These are phyloP conservation scores for Papiliotrema terrestris DNA, from an alignment of 1,284 basidiomycete species.

Conservation along the genomic window DNA sequence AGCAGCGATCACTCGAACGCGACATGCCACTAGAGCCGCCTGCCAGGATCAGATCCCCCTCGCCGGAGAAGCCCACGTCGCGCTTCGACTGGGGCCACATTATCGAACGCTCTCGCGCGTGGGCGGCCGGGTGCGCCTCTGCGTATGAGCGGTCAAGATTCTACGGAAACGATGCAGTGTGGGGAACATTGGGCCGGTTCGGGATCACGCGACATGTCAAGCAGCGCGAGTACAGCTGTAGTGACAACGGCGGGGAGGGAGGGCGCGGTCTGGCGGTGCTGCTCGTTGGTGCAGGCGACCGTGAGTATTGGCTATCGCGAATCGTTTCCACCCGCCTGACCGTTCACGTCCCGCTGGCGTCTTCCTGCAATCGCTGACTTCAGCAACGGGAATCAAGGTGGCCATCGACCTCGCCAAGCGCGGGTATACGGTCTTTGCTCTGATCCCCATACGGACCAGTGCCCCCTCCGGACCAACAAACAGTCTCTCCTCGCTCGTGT, in stretches of 20 bases:
- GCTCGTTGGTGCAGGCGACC: slow-evolving; percentile 35
- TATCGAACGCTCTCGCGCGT: too few relatives aligned
- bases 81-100: too few relatives aligned
- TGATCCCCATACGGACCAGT: slow-evolving; percentile 31
- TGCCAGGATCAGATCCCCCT: too few relatives aligned
- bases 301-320: slow-evolving; percentile 18
- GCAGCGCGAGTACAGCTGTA: too few relatives aligned
- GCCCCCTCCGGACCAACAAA: slow-evolving; percentile 23
- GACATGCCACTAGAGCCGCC: too few relatives aligned
- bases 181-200: too few relatives aligned
- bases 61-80: too few relatives aligned
- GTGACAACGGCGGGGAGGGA: slow-evolving; percentile 8
- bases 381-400: slow-evolving; percentile 38
- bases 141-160: too few relatives aligned
- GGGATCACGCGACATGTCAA: too few relatives aligned
- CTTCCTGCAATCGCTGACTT: slow-evolving; percentile 2
- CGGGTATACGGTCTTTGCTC: slow-evolving; percentile 44
- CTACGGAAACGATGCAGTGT: too few relatives aligned
- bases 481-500: slow-evolving; percentile 33
- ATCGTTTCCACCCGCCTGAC: background rate
- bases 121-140: too few relatives aligned
- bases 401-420: slow-evolving; percentile 40
- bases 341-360: background rate
- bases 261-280: slow-evolving; percentile 36
- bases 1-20: too few relatives aligned